Evolutionary conservation across 1,284 basidiomycete genomes (phyloP).

Genomic region (Tylopilus orsonianus): DNA sequence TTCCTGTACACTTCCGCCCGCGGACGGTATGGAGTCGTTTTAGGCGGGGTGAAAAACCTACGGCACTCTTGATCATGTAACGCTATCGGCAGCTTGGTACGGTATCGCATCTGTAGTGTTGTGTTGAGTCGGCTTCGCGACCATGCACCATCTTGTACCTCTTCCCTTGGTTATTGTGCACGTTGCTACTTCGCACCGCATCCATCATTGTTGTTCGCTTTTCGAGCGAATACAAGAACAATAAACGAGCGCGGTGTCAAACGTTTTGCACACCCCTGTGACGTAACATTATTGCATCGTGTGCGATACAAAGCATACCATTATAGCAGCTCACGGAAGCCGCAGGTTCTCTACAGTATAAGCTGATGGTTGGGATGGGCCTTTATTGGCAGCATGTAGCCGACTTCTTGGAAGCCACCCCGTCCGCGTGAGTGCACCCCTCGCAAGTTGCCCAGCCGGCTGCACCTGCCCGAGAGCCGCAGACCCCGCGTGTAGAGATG

Average conservation of each 20-base stretch:
- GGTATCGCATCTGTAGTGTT: conserved; percentile 14
- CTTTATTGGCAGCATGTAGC: conserved; percentile 10
- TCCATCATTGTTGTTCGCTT: conserved; percentile 10
- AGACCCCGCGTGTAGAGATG: conserved; percentile 44
- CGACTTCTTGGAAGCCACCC: conserved; percentile 28
- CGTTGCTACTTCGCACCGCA: conserved; percentile 9
- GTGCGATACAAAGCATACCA: conserved; percentile 1
- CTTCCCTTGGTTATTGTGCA: conserved; percentile 16
- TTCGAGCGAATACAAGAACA: conserved; percentile 12
- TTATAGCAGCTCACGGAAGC: conserved; percentile 17
- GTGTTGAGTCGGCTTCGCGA: conserved; percentile 11
- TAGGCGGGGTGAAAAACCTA: conserved; percentile 15
- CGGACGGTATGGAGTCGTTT: conserved; percentile 11
- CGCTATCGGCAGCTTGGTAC: conserved; percentile 24
- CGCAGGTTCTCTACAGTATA: conserved; percentile 27
- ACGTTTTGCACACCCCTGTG: neutral
- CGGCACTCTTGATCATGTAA: conserved; percentile 32
- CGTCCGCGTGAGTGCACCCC: conserved; percentile 44
- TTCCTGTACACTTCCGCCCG: conserved; percentile 20
- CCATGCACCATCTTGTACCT: conserved; percentile 18
- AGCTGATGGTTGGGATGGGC: conserved; percentile 10
- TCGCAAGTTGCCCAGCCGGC: conserved; percentile 46
- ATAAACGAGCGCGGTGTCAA: conserved; percentile 8
- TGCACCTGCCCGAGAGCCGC: conserved; percentile 49
- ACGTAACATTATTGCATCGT: conserved; percentile 12